Evolutionary conservation across 495 filamentous ascomycete genomes (phyloP).

Genomic region (Penicillium odoratum): DNA sequence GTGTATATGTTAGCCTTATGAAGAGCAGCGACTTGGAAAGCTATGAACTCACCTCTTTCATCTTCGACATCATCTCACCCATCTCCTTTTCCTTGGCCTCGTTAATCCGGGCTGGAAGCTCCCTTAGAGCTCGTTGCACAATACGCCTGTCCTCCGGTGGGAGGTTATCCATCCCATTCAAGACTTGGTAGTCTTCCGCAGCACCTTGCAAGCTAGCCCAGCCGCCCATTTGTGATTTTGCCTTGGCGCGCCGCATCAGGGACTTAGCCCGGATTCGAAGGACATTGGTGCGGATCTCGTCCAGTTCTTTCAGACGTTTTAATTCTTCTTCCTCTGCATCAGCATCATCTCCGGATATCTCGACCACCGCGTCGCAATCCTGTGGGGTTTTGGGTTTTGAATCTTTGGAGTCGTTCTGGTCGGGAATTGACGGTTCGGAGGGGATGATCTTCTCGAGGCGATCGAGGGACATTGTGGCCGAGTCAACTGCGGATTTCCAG

Average conservation of each 20-base stretch:
- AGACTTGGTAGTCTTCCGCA: conserved; percentile 68
- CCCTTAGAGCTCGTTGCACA: conserved; percentile 62
- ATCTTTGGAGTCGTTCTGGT: conserved; percentile 21
- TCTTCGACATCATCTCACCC: conserved; percentile 93
- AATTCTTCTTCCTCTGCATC: conserved; percentile 60
- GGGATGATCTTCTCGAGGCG: conserved; percentile 63
- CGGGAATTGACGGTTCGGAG: conserved; percentile 22
- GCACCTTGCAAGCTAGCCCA: conserved; percentile 85
- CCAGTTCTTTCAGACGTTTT: conserved; percentile 49
- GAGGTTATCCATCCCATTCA: conserved; percentile 59
- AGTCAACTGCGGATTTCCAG: conserved; percentile 79
- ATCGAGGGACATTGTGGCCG: conserved; percentile 72
- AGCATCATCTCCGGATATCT: conserved; percentile 56
- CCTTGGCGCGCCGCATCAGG: conserved; percentile 80
- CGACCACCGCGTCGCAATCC: conserved; percentile 41
- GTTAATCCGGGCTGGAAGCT: conserved; percentile 66
- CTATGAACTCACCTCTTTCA: conserved; percentile 69
- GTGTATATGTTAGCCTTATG: neutral
- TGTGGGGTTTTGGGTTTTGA: conserved; percentile 18
- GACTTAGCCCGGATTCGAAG: conserved; percentile 80
- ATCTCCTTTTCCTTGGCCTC: conserved; percentile 81
- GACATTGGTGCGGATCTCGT: conserved; percentile 60
- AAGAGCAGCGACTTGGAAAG: neutral
- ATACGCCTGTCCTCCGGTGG: conserved; percentile 62
- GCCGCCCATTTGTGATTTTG: conserved; percentile 64